Base-by-base conservation (phyloP, 2,329 filamentous ascomycete genomes). In the Penicillium sp. region DNA sequence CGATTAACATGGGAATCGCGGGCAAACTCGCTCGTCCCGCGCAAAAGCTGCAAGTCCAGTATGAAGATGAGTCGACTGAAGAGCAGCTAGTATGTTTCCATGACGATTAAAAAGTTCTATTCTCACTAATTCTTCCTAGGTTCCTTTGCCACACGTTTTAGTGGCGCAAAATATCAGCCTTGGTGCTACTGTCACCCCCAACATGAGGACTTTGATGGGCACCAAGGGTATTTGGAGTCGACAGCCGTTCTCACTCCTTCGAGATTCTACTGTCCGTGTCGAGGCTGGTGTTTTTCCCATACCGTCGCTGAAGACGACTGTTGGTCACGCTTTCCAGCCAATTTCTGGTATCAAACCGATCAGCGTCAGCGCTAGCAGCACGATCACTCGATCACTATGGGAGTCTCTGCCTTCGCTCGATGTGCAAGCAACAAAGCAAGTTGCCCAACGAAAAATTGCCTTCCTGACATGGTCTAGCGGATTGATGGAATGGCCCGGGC, bases 381-480 rank as follows among this genome's bases (percentile, higher is more conserved):
- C 49, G n/a, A 65, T 73, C 43, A 58, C 60, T 28, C 59, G 65
- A 33, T 67, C 70, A 0, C 56, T 68, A 23, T 52, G 56, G 6
- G 55, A 64, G 36, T 55, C 49, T 3, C 66, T 65, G 1, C 73
- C 73, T 10, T 59, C 57, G 4, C 46, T 75, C 16, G 63, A 62
- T 18, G 48, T 74, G 7, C 64, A 70, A 42, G 47, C 70, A 13
- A 56, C 61, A 13, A 72, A 69, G 48, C 54, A 62, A 47, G 55
- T 76, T 12, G 67, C 69, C 1, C 18, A 59, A 6, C 56, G 58
- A 23, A 70, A 72, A 31, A 46, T 66, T 21, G 68, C 64, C 2
- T 67, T 68, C 45, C 63, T 66, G 38, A 64, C 66, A 21, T 74
- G 70, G 71, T 66, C 66, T 4, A 74, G 69, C 53, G 73, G 73